phyloP scores from a whole-genome alignment of 768 basidiomycete genomes.

The Clavaria fumosa region DNA sequence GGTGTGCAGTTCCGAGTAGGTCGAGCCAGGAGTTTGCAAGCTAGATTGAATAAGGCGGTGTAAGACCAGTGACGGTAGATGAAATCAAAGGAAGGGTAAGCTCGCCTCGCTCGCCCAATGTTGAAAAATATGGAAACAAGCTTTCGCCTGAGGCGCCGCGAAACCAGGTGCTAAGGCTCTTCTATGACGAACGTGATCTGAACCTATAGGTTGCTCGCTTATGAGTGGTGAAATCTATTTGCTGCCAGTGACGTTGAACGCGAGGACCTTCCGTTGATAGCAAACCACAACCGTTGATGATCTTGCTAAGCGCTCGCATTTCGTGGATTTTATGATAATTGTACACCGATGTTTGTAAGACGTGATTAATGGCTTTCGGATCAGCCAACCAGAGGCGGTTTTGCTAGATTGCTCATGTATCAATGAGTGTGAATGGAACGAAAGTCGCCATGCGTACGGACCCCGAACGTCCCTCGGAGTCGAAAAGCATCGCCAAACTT shows the following conservation, averaged over 20 bases:
- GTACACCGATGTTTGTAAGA: conserved; percentile 40
- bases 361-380: conserved; percentile 43
- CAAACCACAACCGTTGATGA: conserved; percentile 36
- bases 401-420: conserved; percentile 21
- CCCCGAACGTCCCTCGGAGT: conserved; percentile 35
- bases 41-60: conserved; percentile 21
- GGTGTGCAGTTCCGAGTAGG: conserved; percentile 26
- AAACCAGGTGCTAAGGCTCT: conserved; percentile 42
- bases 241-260: background rate
- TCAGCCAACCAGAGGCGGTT: conserved; percentile 39
- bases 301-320: conserved; percentile 31
- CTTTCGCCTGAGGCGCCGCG: conserved; percentile 33
- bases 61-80: conserved; percentile 13
- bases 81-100: conserved; percentile 15
- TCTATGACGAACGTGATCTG: conserved; percentile 38
- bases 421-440: conserved; percentile 2
- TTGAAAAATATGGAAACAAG: conserved; percentile 38
- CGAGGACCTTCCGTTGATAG: conserved; percentile 37
- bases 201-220: no score
- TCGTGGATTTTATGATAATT: conserved; percentile 36
- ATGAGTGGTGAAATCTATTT: background rate
- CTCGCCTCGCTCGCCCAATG: conserved; percentile 27
- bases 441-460: conserved; percentile 13
- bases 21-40: conserved; percentile 38
- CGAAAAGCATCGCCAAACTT: conserved; percentile 35